phyloP scores from a whole-genome alignment of 345 rosid species.

The Hibiscus trionum region DNA sequence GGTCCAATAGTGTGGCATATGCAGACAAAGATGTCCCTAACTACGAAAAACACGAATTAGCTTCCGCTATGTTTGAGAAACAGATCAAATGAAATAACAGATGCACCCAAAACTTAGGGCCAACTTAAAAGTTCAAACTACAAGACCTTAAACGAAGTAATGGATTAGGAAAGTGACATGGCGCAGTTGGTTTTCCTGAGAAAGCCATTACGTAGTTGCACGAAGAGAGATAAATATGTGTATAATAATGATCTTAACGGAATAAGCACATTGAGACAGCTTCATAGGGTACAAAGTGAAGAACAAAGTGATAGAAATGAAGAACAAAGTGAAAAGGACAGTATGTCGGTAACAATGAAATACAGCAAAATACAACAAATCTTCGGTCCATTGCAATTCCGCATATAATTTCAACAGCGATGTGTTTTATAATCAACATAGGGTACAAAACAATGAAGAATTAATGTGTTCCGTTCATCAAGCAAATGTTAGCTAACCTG shows the following conservation, averaged over 20 bases:
- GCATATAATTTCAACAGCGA: background rate
- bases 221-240: too few relatives aligned
- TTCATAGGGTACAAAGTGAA: background rate
- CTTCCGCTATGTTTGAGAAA: background rate
- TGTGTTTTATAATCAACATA: background rate
- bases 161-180: background rate
- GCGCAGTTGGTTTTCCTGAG: background rate
- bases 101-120: background rate
- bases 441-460: background rate
- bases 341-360: too few relatives aligned
- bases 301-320: too few relatives aligned
- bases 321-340: too few relatives aligned
- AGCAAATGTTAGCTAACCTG: conserved; percentile 38
- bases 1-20: background rate
- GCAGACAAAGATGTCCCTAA: background rate
- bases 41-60: background rate
- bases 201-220: background rate
- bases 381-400: background rate
- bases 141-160: background rate
- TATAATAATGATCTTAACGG: background rate
- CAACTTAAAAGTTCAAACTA: background rate
- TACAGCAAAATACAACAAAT: background rate
- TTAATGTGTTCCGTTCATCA: background rate
- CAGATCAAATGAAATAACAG: conserved; percentile 1
- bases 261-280: background rate